A percentile compares a stretch with the other conserved stretches of the same genome.
These are phyloP conservation scores for Dothiorella sarmentorum DNA, from an alignment of 2,329 filamentous ascomycete species.

Conservation along the genomic window DNA sequence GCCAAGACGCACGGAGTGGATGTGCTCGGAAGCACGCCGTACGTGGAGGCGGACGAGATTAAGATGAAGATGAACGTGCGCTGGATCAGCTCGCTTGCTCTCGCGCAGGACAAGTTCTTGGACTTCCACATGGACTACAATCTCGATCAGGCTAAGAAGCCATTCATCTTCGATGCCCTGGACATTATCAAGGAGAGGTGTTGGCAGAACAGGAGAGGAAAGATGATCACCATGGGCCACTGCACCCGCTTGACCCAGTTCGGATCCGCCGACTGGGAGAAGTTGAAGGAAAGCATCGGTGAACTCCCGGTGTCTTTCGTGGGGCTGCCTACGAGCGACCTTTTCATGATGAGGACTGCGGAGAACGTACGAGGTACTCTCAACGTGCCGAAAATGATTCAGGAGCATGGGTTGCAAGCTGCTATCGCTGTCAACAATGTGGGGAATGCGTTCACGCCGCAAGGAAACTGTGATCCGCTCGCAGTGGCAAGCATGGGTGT, in stretches of 20 bases:
- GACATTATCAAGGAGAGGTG: slow-evolving; percentile 45
- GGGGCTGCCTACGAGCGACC: slow-evolving; percentile 66
- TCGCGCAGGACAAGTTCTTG: slow-evolving; percentile 53
- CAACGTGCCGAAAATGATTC: slow-evolving; percentile 59
- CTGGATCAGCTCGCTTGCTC: slow-evolving; percentile 58
- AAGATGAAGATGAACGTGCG: slow-evolving; percentile 56
- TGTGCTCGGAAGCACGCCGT: slow-evolving; percentile 65
- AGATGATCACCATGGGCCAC: slow-evolving; percentile 55
- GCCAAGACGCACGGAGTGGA: slow-evolving; percentile 47
- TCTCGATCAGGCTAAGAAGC: slow-evolving; percentile 48
- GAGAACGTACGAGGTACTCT: slow-evolving; percentile 56
- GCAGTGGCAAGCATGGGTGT: slow-evolving; percentile 60
- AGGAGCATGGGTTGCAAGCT: slow-evolving; percentile 54
- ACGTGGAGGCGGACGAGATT: slow-evolving; percentile 57
- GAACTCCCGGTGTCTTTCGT: slow-evolving; percentile 63
- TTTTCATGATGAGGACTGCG: slow-evolving; percentile 65
- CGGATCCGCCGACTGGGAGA: slow-evolving; percentile 46
- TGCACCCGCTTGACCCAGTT: slow-evolving; percentile 65
- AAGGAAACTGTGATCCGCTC: slow-evolving; percentile 64
- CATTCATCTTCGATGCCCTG: slow-evolving; percentile 56
- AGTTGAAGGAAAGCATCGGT: slow-evolving; percentile 48
- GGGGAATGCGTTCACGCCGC: slow-evolving; percentile 71
- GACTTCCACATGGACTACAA: slow-evolving; percentile 74
- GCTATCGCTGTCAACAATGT: slow-evolving; percentile 69
- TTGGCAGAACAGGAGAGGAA: slow-evolving; percentile 45